These are phyloP conservation scores for Annulohypoxylon moriforme DNA, from an alignment of 495 filamentous ascomycete genomes.

Conservation along the genomic window DNA sequence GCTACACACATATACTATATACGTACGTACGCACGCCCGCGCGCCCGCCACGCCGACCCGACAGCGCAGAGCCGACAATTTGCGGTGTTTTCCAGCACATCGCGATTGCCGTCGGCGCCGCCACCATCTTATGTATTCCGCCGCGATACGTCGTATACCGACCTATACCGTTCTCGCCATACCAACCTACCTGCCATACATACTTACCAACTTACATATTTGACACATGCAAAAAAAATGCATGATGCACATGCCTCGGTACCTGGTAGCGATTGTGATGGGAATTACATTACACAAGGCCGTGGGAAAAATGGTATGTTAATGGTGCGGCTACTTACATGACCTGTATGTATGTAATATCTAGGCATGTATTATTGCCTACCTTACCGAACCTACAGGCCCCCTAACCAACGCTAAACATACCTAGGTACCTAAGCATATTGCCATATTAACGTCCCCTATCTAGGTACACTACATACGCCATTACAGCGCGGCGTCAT, in stretches of 20 bases:
- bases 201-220: not conserved
- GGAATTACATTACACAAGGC: not conserved
- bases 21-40: too few relatives aligned
- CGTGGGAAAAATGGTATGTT: not conserved
- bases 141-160: not conserved
- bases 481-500: too few relatives aligned
- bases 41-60: not conserved
- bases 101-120: not conserved
- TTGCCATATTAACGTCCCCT: too few relatives aligned
- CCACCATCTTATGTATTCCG: not conserved
- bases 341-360: not conserved
- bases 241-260: not conserved
- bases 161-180: not conserved
- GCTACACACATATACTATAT: not conserved
- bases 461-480: too few relatives aligned
- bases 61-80: slow-evolving; percentile 12
- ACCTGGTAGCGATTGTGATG: not conserved
- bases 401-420: not conserved
- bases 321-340: slow-evolving; percentile 7
- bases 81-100: slow-evolving; percentile 3
- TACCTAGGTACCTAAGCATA: not conserved
- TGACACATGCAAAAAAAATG: slow-evolving; percentile 2
- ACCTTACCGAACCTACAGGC: too few relatives aligned
- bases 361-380: too few relatives aligned
- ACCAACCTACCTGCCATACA: not conserved